Evolutionary conservation across 208 protist genomes (phyloP), one percentile per base, ranked within the genome.

Genomic region (Trypanosoma brucei): DNA sequence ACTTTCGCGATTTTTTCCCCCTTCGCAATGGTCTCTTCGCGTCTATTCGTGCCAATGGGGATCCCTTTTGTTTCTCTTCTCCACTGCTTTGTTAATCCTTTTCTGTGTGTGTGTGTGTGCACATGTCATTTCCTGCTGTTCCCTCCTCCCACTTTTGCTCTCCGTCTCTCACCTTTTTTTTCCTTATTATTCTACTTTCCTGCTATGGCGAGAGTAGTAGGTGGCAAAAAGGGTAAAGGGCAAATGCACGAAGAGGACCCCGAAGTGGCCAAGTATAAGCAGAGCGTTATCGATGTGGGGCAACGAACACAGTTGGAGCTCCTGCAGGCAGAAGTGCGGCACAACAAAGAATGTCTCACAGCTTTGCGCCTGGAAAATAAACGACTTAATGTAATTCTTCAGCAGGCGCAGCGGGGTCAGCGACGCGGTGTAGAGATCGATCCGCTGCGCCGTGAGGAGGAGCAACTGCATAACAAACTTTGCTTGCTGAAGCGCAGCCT

Each of bases 341-440:
- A 81, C 42, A 97, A 97, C 76, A 88, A 92, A 33, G 88, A 96
- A 39, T 59, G 70, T n/a, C 80, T 95, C 33, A 89, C 82, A 2
- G 74, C 73, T 0, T 80, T 97, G 22, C 86, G 90, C 9, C 76
- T 81, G 22, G 89, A 96, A 54, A 96, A 96, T 72, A 96, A 94
- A 51, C 81, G 95, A 56, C 79, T 97, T 11, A 68, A 76, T 39
- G 38, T 68, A 35, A 74, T 68, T 2, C 64, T 81, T 13, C 73
- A 75, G 59, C 88, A 81, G 69, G 76, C 72, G 38, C 59, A 74
- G n/a, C 84, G 78, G 36, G 78, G 76, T 2, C 79, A 93, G 72
- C 63, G 60, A 36, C 75, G 75, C 63, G 65, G 86, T 46, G 76
- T 78, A 52, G 81, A 79, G 31, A 79, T 93, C 40, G 72, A 84